These are phyloP conservation scores for Scutellaria minor DNA, from an alignment of 257 asterid genomes.

Conservation along the genomic window DNA sequence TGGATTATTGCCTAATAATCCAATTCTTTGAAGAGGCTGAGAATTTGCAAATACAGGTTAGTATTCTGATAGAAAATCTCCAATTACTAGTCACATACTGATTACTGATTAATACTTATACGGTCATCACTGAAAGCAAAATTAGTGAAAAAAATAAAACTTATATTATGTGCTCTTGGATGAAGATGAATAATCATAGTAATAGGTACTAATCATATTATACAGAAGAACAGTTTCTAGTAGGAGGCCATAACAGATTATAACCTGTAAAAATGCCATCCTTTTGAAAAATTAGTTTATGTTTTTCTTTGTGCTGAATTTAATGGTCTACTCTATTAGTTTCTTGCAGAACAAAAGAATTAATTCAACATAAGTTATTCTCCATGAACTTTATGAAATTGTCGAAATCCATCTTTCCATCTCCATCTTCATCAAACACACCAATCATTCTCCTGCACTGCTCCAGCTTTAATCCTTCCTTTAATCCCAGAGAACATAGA, in stretches of 20 bases:
- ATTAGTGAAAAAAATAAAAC: too few species aligned
- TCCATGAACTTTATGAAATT: conserved; percentile 58
- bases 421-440: conserved; percentile 60
- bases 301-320: neutral
- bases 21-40: conserved; percentile 1
- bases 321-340: neutral
- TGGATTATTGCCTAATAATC: neutral
- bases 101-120: neutral
- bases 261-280: conserved; percentile 2
- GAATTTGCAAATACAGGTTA: neutral
- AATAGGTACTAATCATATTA: neutral
- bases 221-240: neutral
- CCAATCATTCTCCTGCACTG: conserved; percentile 66
- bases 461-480: conserved; percentile 50
- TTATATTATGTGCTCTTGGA: neutral
- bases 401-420: conserved; percentile 61
- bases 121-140: too few species aligned
- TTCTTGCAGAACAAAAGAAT: neutral
- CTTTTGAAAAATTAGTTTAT: neutral
- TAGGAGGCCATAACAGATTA: neutral
- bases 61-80: conserved; percentile 7
- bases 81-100: neutral
- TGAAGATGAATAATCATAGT: neutral
- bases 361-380: conserved; percentile 30
- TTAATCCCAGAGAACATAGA: conserved; percentile 57